Evolutionary conservation across 345 rosid species (phyloP), one percentile per base, ranked within the genome.

Genomic region (Populus davidiana): DNA sequence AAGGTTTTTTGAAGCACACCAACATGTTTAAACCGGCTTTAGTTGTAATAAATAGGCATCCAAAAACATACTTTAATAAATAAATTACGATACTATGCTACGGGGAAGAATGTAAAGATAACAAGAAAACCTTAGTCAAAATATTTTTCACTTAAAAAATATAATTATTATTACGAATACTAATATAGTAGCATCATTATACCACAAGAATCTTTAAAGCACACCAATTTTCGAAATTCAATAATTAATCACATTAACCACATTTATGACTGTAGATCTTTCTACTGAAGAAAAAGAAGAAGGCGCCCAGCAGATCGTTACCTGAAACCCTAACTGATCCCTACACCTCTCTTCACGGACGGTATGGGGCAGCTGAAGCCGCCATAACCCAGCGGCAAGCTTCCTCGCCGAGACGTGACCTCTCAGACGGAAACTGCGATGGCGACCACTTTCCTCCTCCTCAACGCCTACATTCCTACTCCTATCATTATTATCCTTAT

Each of bases 301-400:
- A 75, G 38, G 38, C 67, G 33, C 61, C 64, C 71, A 44, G 16
- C 35, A 18, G 21, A 49, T 29, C 27, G 67, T 73, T 61, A 93
- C 93, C 94, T 88, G 91, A 85, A 90, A 86, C 87, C 97, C 94
- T 84, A 85, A 78, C 41, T 86, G 85, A 72, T 85, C 91, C 62
- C 75, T 47, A 77, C 83, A 83, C 38, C 87, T 81, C 75, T 79
- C 88, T 8, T 80, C 80, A 1, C 75, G 69, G 67, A 63, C 85
- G 16, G 81, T 61, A 79, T 87, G 93, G 64, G 93, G 82, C 21
- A 89, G 75, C 86, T 90, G 97, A 84, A 96, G 70, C 86, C 97
- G 72, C 99, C 99, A 96, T 25, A 96, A 79, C 2, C 91, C 97
- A 5, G 97, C 94, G 6, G 94, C 97, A 20, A 96, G 90, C 87